phyloP scores from a whole-genome alignment of 371 early-diverging fungal genomes.

The Mucor piriformis region DNA sequence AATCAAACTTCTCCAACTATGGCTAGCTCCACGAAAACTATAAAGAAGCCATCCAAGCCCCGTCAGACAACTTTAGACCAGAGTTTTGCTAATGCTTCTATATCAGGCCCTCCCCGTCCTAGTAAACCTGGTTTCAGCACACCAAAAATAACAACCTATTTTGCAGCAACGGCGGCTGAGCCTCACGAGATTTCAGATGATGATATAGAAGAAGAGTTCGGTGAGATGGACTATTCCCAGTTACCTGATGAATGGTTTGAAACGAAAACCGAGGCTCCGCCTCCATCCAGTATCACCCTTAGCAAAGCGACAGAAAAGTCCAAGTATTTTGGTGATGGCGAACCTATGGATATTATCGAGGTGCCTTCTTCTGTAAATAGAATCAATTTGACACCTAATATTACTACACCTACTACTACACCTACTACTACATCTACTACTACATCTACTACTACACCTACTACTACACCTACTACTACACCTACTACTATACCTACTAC shows the following conservation, averaged over 20 bases:
- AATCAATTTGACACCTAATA: not conserved
- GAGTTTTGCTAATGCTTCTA: constrained; percentile 24
- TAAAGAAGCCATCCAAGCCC: not conserved
- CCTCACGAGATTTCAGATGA: constrained; percentile 26
- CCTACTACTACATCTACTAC: not conserved
- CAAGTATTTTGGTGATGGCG: constrained; percentile 5
- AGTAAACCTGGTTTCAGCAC: not conserved
- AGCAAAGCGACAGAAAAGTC: not conserved
- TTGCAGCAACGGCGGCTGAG: constrained; percentile 10
- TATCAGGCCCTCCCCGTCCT: constrained; percentile 5
- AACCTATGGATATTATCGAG: constrained; percentile 7
- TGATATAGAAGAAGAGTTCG: constrained; percentile 27
- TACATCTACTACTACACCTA: not conserved
- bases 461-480: not conserved
- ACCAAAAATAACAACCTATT: constrained; percentile 13
- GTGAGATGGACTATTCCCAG: constrained; percentile 41
- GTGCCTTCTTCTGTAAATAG: not conserved
- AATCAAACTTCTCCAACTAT: not conserved
- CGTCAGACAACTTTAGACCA: constrained; percentile 35
- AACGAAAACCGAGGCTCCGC: not conserved
- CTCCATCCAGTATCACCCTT: not conserved
- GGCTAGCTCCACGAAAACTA: not conserved
- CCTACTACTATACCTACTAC: not conserved
- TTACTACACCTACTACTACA: not conserved
- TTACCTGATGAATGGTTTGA: constrained; percentile 47